A percentile compares a stretch with the other conserved stretches of the same genome.
Evolutionary conservation across 1,139 yeast species (phyloP).

Genomic region (Groenewaldozyma auringiensis): DNA sequence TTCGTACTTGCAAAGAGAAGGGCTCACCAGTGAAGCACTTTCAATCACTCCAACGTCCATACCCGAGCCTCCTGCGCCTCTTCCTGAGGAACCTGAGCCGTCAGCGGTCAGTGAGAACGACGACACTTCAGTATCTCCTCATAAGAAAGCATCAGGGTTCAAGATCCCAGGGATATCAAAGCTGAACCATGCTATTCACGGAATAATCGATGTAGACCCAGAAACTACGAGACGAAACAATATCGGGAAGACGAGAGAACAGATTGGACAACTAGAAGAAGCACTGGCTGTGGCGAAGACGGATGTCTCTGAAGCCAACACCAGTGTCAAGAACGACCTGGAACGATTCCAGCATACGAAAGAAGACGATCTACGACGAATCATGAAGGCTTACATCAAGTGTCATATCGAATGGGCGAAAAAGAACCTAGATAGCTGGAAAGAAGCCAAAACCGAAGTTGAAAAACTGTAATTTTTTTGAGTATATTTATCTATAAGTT

Average conservation of each 20-base stretch:
- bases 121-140: conserved; percentile 10
- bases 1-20: conserved; percentile 23
- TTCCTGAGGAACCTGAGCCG: conserved; percentile 23
- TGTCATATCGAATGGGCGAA: conserved; percentile 62
- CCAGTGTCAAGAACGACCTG: conserved; percentile 43
- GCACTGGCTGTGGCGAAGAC: conserved; percentile 51
- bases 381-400: conserved; percentile 49
- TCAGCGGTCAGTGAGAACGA: conserved; percentile 4
- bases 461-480: conserved; percentile 15
- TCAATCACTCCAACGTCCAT: background rate
- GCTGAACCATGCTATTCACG: conserved; percentile 56
- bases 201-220: conserved; percentile 65
- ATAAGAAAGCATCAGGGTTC: conserved; percentile 30
- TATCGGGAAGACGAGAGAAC: conserved; percentile 44
- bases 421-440: conserved; percentile 66
- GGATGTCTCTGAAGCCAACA: conserved; percentile 49
- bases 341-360: conserved; percentile 40
- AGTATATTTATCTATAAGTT: too few species aligned
- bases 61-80: conserved; percentile 16
- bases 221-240: conserved; percentile 55
- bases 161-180: conserved; percentile 43
- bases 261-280: conserved; percentile 47
- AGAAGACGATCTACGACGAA: conserved; percentile 39
- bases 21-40: background rate
- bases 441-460: conserved; percentile 44